Base-by-base conservation (phyloP, 345 rosid species). In the Rhodomyrtus tomentosa region DNA sequence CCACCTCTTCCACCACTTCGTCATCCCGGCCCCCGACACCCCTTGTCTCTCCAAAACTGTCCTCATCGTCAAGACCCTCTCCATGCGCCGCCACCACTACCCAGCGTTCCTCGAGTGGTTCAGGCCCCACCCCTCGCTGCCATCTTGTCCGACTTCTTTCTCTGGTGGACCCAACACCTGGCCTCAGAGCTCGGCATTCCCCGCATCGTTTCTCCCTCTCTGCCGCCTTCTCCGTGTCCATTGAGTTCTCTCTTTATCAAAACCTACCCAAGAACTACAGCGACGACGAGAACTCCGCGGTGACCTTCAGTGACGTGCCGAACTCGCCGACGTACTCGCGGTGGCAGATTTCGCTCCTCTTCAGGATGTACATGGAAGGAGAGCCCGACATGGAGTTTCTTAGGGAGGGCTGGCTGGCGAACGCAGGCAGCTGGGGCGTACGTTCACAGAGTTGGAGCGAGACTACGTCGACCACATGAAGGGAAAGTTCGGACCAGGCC, bases 91-190 rank as follows among this genome's bases (percentile, higher is more conserved):
- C 36, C 93, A 84, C 84, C 91, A 90, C 83, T 68, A 88, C 36
- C 89, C 90, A 29, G 82, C 88, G 25, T 84, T 95, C 32, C 68
- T 87, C 81, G 50, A 85, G 10, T 94, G 94, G 92, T 89, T 94
- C 85, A 62, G 79, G 4, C 86, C 92, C 42, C 89, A 83, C 80
- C 87, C 87, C 18, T 87, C 91, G 9, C 92, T 95, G 0, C 92
- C 29, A 91, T 94, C 82, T 29, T 94, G 13, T 90, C 96, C 14
- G 94, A 94, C 85, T 88, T 92, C 83, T 94, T 94, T 87, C 92
- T 95, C 50, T 93, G 96, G 24, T 95, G 98, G 98, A 91, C 95
- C 55, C 86, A 88, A 45, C 82, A 74, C 80, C 87, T 93, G 9
- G 95, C 96, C 58, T 83, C 80, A 24, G 84, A 84, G 84, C 86